phyloP scores from a whole-genome alignment of 345 rosid species.

The Acer negundo region DNA sequence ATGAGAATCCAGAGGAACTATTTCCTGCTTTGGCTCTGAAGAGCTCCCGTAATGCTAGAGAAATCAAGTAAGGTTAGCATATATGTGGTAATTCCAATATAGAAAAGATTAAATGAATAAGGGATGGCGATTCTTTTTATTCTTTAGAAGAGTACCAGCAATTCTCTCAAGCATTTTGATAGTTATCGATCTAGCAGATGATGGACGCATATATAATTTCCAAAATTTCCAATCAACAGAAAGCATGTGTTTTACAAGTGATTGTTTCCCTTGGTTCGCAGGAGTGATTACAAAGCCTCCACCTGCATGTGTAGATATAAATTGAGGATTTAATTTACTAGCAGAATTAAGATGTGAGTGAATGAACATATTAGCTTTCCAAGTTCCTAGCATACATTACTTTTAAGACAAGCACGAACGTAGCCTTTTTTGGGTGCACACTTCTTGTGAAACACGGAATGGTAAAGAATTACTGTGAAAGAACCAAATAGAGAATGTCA shows the following conservation, averaged over 20 bases:
- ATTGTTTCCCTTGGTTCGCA: slow-evolving; percentile 60
- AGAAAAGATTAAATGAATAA: not conserved
- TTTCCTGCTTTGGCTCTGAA: slow-evolving; percentile 61
- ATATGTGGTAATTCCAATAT: not conserved
- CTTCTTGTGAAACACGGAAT: slow-evolving; percentile 82
- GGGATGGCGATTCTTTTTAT: slow-evolving; percentile 3
- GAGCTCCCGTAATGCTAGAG: slow-evolving; percentile 75
- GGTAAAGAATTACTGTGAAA: slow-evolving; percentile 77
- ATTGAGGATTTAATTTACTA: not conserved
- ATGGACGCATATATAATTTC: slow-evolving; percentile 62
- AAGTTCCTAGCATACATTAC: slow-evolving; percentile 55
- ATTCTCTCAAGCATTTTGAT: slow-evolving; percentile 81
- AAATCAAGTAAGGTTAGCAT: slow-evolving; percentile 3
- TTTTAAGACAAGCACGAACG: slow-evolving; percentile 88
- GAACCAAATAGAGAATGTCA: slow-evolving; percentile 20
- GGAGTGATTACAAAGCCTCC: slow-evolving; percentile 93
- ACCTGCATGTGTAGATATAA: slow-evolving; percentile 49
- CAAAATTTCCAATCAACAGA: slow-evolving; percentile 91
- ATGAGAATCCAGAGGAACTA: slow-evolving; percentile 39
- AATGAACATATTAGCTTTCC: slow-evolving; percentile 15
- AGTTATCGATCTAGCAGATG: slow-evolving; percentile 69
- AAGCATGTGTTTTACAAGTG: slow-evolving; percentile 91
- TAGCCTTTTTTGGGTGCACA: slow-evolving; percentile 73
- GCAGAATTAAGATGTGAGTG: not conserved
- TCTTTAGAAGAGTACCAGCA: slow-evolving; percentile 47